Base-by-base conservation (phyloP, 2,329 filamentous ascomycete species). In the Colletotrichum spaethianum region DNA sequence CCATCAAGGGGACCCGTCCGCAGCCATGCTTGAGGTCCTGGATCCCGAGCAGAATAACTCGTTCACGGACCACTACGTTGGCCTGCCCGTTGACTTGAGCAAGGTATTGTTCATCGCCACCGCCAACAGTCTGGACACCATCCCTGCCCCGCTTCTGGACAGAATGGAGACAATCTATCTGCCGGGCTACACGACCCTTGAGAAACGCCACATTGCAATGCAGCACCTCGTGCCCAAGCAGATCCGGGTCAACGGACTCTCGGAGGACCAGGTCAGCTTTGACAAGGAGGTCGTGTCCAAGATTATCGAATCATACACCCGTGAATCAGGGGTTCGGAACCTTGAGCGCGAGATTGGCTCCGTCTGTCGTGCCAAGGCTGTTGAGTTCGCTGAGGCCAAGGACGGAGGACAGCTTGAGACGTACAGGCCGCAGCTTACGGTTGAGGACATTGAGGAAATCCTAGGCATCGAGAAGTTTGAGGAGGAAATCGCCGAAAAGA, bases 51-150 rank as follows among this genome's bases (percentile, higher is more conserved):
- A 99, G 83, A 99, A 99, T 79, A 90, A 97, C 82, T 93, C 91
- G 12, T 99, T 99, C 83, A 94, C 92, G 38, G 96, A 99, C 79
- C 96, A 99, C 83, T 99, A 98, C 81, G 91, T 99, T 80, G 95
- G 95, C 78, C 95, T 98, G 74, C 96, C 96, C 0, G 94, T 98
- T 75, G 96, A 99, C 80, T 88, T 99, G 26, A 97, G 94, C 84
- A 98, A 97, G 83, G 94, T 99, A 28, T 88, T 99, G 14, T 99
- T 99, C 84, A 98, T 99, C 78, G 96, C 96, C 8, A 99, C 96
- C 0, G 96, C 96, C 56, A 99, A 99, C 83, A 94, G 90, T 12
- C 88, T 98, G 31, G 96, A 98, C 78, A 98, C 95, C 0, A 99
- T 99, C 65, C 95, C 96, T 2, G 88, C 95, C n/a, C 95, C 96